Evolutionary conservation across 345 rosid species (phyloP).

Genomic region (Aquilaria malaccensis): DNA sequence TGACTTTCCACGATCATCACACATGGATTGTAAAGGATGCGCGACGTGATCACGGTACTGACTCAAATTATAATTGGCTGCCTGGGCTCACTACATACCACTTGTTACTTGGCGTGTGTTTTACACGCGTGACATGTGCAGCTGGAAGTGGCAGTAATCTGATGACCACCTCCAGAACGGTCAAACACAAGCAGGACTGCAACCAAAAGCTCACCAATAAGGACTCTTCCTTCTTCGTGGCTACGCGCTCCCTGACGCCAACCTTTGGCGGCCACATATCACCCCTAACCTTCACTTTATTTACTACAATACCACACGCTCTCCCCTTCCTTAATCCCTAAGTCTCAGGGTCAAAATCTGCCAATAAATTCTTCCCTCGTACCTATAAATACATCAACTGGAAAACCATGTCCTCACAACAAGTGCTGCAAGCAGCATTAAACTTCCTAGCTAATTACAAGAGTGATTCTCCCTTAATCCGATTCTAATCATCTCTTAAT

Average conservation of each 20-base stretch:
- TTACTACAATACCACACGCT: constrained; percentile 9
- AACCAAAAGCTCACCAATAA: background rate
- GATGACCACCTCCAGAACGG: constrained; percentile 12
- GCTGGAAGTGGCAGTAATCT: background rate
- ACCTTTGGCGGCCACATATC: too few relatives aligned
- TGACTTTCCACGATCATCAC: too few relatives aligned
- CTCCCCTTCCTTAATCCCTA: constrained; percentile 10
- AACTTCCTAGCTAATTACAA: background rate
- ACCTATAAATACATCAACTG: constrained; percentile 1
- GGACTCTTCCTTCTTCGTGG: constrained; percentile 22
- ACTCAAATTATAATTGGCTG: too few relatives aligned
- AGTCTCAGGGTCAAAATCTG: constrained; percentile 18
- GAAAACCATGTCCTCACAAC: background rate
- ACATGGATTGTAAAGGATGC: too few relatives aligned
- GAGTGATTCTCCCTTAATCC: too few relatives aligned
- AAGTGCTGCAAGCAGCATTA: background rate
- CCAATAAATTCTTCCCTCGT: constrained; percentile 11
- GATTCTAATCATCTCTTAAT: too few relatives aligned
- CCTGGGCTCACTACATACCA: too few relatives aligned
- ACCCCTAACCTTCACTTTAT: background rate
- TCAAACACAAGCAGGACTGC: background rate
- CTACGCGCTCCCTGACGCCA: constrained; percentile 8
- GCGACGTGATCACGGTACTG: too few relatives aligned
- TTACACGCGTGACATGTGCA: background rate
- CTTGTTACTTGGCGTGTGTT: background rate